These are phyloP conservation scores for Trametes elegans DNA, from an alignment of 768 basidiomycete species.

Conservation along the genomic window DNA sequence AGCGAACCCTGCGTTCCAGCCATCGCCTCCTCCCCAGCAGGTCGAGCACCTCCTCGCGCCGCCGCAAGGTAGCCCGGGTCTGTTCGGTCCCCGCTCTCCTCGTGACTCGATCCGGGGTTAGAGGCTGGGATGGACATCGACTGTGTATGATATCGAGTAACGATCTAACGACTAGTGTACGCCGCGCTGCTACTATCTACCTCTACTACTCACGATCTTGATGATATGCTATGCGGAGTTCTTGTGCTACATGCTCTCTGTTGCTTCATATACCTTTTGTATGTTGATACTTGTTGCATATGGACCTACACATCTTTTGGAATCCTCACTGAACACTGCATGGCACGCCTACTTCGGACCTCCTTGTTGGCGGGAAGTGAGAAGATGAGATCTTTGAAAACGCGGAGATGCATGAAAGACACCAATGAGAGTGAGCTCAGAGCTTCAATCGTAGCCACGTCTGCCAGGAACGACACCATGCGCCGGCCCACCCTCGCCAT, in stretches of 20 bases:
- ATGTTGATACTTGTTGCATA: conserved; percentile 6
- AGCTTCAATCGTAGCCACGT: no score
- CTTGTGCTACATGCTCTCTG: conserved; percentile 5
- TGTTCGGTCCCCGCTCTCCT: conserved; percentile 80
- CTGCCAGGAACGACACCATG: no score
- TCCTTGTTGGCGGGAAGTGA: no score
- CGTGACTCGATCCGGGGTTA: conserved; percentile 32
- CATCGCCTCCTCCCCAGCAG: conserved; percentile 60
- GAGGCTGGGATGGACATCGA: background rate
- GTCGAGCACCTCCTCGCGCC: conserved; percentile 54
- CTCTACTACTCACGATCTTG: background rate
- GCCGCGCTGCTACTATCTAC: conserved; percentile 5
- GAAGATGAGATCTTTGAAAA: no score
- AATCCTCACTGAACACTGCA: background rate
- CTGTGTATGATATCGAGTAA: background rate
- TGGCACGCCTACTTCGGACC: no score
- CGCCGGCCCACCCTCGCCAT: no score
- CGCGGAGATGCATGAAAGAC: no score
- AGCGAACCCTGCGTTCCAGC: conserved; percentile 59
- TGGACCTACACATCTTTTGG: background rate
- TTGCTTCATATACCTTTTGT: conserved; percentile 6
- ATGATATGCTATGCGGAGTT: conserved; percentile 1
- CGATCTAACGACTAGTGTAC: conserved; percentile 9
- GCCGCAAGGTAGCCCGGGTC: conserved; percentile 54
- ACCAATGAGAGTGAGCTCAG: no score